phyloP scores from a whole-genome alignment of 2,329 filamentous ascomycete species.

The Botrytis elliptica region DNA sequence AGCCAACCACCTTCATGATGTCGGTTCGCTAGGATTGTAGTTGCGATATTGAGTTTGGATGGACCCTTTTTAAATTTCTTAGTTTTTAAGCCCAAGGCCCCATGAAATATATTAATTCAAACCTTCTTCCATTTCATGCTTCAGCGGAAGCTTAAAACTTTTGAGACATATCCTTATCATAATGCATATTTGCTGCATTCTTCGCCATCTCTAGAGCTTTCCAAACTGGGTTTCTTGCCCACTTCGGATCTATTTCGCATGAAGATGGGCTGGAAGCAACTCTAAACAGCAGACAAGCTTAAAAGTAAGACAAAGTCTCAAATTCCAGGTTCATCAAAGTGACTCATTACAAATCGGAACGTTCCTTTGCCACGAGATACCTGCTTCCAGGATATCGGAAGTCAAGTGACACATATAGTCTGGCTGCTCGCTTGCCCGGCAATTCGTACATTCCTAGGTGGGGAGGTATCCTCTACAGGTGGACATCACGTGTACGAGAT shows the following conservation, averaged over 20 bases:
- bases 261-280: neutral
- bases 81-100: neutral
- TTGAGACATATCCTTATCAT: neutral
- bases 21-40: neutral
- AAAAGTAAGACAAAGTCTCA: conserved; percentile 18
- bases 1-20: conserved; percentile 9
- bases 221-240: neutral
- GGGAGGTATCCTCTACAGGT: neutral
- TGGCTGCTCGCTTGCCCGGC: conserved; percentile 1
- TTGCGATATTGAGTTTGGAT: neutral
- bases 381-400: conserved; percentile 23
- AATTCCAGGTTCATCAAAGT: conserved; percentile 5
- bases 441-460: neutral
- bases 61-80: neutral
- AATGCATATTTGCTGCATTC: conserved; percentile 2
- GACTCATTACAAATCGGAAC: conserved; percentile 21
- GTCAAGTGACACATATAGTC: conserved; percentile 21
- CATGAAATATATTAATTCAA: neutral
- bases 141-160: neutral
- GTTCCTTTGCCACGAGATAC: conserved; percentile 22
- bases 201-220: neutral
- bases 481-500: conserved; percentile 11
- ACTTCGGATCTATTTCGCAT: conserved; percentile 2
- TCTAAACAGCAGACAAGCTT: neutral
- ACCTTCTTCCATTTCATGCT: neutral